phyloP scores from a whole-genome alignment of 139 green algal species.

The Closterium sp. region DNA sequence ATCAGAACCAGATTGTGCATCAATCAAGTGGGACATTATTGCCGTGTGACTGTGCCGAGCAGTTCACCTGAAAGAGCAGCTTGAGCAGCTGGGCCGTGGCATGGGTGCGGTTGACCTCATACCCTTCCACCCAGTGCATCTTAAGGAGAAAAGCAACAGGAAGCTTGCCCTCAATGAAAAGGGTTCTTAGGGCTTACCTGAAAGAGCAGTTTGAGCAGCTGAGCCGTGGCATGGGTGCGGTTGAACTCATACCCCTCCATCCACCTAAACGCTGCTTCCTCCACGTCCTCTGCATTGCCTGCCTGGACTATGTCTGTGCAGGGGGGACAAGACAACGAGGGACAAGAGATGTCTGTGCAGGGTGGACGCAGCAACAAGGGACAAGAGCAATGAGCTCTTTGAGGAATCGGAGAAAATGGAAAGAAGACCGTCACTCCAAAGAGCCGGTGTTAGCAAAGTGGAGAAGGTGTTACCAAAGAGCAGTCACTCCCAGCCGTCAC shows the following conservation, averaged over 20 bases:
- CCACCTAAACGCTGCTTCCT: neutral
- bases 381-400: neutral
- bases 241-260: neutral
- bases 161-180: no score
- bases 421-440: no score
- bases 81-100: conserved; percentile 12
- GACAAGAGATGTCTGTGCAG: neutral
- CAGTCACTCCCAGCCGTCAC: no score
- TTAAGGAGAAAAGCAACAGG: no score
- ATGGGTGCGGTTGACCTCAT: neutral
- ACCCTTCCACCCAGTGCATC: neutral
- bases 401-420: neutral
- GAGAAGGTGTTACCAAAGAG: no score
- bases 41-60: no score
- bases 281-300: neutral
- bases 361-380: no score
- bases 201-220: conserved; percentile 20
- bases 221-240: neutral
- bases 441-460: no score
- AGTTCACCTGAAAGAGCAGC: conserved; percentile 4
- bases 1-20: no score
- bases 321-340: neutral
- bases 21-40: no score
- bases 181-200: conserved; percentile 14
- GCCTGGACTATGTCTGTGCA: neutral